Base-by-base conservation (phyloP, 2,329 filamentous ascomycete genomes). In the Beauveria rudraprayagi region DNA sequence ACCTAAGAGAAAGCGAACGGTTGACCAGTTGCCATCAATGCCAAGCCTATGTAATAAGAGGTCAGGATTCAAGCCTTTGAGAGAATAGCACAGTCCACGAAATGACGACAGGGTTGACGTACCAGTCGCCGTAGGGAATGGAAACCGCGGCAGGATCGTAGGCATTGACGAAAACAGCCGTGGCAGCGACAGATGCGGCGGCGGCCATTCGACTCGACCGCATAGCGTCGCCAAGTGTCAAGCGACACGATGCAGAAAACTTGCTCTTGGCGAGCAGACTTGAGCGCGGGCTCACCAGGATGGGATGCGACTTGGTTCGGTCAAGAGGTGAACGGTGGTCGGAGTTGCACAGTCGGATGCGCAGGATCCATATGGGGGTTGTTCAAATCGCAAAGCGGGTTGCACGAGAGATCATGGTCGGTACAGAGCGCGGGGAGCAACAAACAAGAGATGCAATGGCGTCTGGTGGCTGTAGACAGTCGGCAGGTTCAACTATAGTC, bases 21-120 rank as follows among this genome's bases (percentile, higher is more conserved):
- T 83, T 17, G 88, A 91, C 89, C 89, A 92, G 64, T 80, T 80
- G 10, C 88, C 88, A 69, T 90, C 87, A 65, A 82, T 78, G 53
- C 85, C 85, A 63, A 83, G 79, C 83, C 83, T 85, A 60, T 37
- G 53, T n/a, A 28, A 16, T 19, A 51, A 37, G 17, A 6, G 19
- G 57, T 60, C 44, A 55, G 41, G 22, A 62, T 41, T 22, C 34
- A 24, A 24, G 22, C 28, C 14, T 5, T 37, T 5, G 5, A 16
- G 34, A 16, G 5, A 16, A 37, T 16, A 37, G 11, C 14, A 37
- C 34, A 37, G 34, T 37, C 34, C 19, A n/a, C 37, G 5, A 8
- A 11, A 19, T 3, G 28, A 19, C 7, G 24, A 8, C n/a, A 16
- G 10, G 40, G 24, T 30, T 40, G n/a, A 61, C 59, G 59, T 56